Evolutionary conservation across 176 grass and related monocot genomes (phyloP), one percentile per base, ranked within the genome.

Genomic region (Thinopyrum elongatum): DNA sequence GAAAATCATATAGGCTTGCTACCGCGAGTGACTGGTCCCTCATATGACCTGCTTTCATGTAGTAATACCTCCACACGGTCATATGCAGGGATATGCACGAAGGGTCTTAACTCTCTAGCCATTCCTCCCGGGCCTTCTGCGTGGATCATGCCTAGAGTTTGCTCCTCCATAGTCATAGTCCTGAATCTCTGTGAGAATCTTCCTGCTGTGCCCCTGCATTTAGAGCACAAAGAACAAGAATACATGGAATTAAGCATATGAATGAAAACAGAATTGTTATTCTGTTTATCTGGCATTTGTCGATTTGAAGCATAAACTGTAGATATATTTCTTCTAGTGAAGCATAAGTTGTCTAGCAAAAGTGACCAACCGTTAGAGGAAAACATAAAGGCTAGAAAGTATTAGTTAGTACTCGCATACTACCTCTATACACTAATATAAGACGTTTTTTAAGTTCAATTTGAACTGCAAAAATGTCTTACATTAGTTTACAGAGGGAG

Each of bases 131-230:
- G 91, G 78, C 84, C 78, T 95, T 84, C 93, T 91, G 47, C 81
- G 92, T 31, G 86, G 96, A 66, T 95, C 96, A 69, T 98, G 96
- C 80, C 79, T 92, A 35, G 84, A 36, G 70, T 98, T 98, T 60
- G 92, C 38, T 25, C 77, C 91, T 85, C 96, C 93, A 21, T 94
- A 92, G 65, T 98, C 96, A 66, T 98, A 98, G 79, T 98, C 96
- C 77, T 89, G 88, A 84, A 86, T 83, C 59, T 92, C 93, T 42
- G 78, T 81, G 84, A 96, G 88, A 80, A 88, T 76, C 82, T 92
- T 98, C 88, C 93, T 94, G 76, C 39, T 88, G 67, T 31, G 75
- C 21, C 39, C 82, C 90, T 95, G 86, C 78, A 86, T 55, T 83
- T 33, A 30, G 76, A 88, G 33, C 47, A 79, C 49, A 74, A 72